phyloP scores from a whole-genome alignment of 2,329 filamentous ascomycete genomes.

The Penicillium crustosum region DNA sequence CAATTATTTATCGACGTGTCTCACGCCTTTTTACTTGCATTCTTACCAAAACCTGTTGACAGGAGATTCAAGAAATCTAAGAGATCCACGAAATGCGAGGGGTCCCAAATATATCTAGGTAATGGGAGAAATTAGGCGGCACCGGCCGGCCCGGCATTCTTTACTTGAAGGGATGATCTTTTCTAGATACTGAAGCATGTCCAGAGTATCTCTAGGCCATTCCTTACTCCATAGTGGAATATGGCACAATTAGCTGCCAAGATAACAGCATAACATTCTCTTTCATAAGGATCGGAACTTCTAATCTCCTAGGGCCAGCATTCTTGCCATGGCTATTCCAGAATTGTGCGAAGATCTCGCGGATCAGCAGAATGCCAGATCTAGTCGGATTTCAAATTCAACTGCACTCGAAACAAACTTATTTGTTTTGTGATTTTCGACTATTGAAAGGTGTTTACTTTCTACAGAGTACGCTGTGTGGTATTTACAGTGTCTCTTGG shows the following conservation, averaged over 20 bases:
- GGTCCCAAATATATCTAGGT: background rate
- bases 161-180: background rate
- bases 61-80: background rate
- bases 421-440: background rate
- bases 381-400: background rate
- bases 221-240: background rate
- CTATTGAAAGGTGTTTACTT: background rate
- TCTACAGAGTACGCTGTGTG: background rate
- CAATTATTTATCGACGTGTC: constrained; percentile 4
- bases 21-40: background rate
- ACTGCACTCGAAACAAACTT: background rate
- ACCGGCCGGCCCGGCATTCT: background rate
- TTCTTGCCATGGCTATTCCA: background rate
- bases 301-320: background rate
- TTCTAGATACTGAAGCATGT: background rate
- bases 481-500: background rate
- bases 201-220: background rate
- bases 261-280: background rate
- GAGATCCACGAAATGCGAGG: background rate
- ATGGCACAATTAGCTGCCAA: background rate
- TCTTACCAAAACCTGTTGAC: background rate
- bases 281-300: background rate
- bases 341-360: background rate
- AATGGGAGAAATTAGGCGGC: background rate
- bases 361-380: background rate